Evolutionary conservation across 2,329 filamentous ascomycete genomes (phyloP), one percentile per base, ranked within the genome.

Genomic region (Penicillium crustosum): DNA sequence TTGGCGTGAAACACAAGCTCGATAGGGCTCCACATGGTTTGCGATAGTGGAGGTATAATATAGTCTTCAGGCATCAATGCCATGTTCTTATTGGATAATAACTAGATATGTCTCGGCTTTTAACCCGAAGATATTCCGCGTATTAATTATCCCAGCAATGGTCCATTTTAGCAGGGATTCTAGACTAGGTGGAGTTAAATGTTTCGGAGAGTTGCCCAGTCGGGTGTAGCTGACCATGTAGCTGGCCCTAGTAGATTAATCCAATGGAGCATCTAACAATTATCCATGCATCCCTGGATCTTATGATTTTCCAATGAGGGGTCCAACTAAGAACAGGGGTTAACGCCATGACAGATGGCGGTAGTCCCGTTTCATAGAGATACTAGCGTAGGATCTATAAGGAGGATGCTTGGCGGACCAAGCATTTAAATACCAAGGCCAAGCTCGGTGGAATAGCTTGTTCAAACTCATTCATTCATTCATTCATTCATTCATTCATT

Each of bases 1-100:
- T 36, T 48, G 43, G 31, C 48, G 25, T 56, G 41, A 56, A 52
- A 53, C 54, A 42, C 55, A 57, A 57, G 55, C 49, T 53, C 10
- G 17, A 43, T 6, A 21, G 19, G 25, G 36, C 19, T 48, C 55
- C 55, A 38, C 49, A 42, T 41, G 6, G 48, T 33, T 33, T 33
- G 31, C 12, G 31, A 13, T 33, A 6, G 31, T 33, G 31, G 13
- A 33, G 31, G 2, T 33, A 33, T 33, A 33, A 13, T 33, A 33
- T 6, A 33, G 29, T 12, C 29, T 31, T 3, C 29, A 33, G 31
- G 12, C 31, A 33, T 33, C 31, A 2, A 13, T 33, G 31, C 31
- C 12, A 2, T 33, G 12, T 33, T 2, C 12, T 33, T 12, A 33
- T 36, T 48, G 49, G 53, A 49, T 29, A 19, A 29, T 25, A 17